phyloP scores from a whole-genome alignment of 2,329 filamentous ascomycete genomes.

The Scorias spongiosa region DNA sequence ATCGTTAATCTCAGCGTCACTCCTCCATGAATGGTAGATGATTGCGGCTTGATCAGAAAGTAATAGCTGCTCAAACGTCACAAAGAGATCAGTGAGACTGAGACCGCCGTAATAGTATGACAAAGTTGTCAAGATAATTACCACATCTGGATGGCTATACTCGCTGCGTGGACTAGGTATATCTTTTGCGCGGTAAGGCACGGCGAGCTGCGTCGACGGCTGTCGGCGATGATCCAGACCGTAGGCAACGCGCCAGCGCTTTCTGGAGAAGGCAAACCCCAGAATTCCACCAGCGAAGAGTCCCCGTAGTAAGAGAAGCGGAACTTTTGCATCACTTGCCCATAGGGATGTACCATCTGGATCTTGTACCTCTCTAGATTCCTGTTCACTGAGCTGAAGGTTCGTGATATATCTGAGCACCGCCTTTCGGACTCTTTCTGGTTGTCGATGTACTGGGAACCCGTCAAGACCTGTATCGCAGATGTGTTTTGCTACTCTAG shows the following conservation, averaged over 20 bases:
- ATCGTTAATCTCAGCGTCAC: constrained; percentile 6
- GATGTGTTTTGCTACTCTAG: constrained; percentile 18
- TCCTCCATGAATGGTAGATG: constrained; percentile 14
- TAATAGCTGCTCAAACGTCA: constrained; percentile 9
- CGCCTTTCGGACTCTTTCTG: constrained; percentile 3
- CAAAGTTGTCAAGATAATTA: constrained; percentile 49
- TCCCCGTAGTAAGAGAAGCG: constrained; percentile 45
- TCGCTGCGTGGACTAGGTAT: constrained; percentile 47
- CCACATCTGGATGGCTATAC: constrained; percentile 53
- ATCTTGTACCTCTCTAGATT: constrained; percentile 5
- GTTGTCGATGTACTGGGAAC: constrained; percentile 7
- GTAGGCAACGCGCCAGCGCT: constrained; percentile 52
- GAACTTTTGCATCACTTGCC: constrained; percentile 11
- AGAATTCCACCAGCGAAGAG: constrained; percentile 47
- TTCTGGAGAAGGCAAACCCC: constrained; percentile 42
- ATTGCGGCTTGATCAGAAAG: constrained; percentile 10
- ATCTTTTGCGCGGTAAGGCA: constrained; percentile 54
- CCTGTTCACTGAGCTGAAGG: constrained; percentile 1
- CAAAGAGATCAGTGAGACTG: constrained; percentile 29
- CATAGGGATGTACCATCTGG: background rate
- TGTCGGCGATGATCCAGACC: constrained; percentile 31
- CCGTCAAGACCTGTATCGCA: constrained; percentile 13
- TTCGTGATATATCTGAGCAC: constrained; percentile 8
- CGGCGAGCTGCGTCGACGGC: constrained; percentile 38
- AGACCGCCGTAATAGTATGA: constrained; percentile 53